These are phyloP conservation scores for Alternaria sp. DNA, from an alignment of 2,329 filamentous ascomycete species.

Conservation along the genomic window DNA sequence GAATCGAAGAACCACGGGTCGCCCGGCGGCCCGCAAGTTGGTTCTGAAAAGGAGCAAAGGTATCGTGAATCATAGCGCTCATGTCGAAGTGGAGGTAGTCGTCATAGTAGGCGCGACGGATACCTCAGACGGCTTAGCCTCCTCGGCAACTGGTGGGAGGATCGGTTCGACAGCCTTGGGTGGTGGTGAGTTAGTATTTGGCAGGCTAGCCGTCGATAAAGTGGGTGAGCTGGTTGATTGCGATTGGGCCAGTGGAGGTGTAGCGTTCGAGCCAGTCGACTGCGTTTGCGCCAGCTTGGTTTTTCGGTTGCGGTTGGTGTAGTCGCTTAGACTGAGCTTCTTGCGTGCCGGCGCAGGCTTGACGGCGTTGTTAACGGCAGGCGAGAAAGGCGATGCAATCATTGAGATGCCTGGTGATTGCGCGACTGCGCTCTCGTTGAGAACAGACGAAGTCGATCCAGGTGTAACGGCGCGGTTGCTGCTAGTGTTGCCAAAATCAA, in stretches of 20 bases:
- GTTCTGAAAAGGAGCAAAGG: slow-evolving; percentile 28
- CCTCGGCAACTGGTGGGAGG: slow-evolving; percentile 37
- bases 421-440: slow-evolving; percentile 27
- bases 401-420: slow-evolving; percentile 37
- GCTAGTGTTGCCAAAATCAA: slow-evolving; percentile 27
- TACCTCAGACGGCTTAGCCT: slow-evolving; percentile 24
- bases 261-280: slow-evolving; percentile 28
- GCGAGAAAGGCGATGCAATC: slow-evolving; percentile 43
- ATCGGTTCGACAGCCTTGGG: slow-evolving; percentile 33
- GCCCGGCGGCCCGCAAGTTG: slow-evolving; percentile 23
- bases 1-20: slow-evolving; percentile 24
- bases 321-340: slow-evolving; percentile 60
- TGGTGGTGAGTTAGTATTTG: slow-evolving; percentile 37
- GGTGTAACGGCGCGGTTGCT: slow-evolving; percentile 30
- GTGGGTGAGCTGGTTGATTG: slow-evolving; percentile 43
- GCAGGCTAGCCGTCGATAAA: slow-evolving; percentile 39
- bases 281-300: slow-evolving; percentile 47
- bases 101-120: slow-evolving; percentile 14
- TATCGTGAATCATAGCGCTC: slow-evolving; percentile 35
- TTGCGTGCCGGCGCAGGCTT: slow-evolving; percentile 53
- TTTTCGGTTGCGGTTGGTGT: slow-evolving; percentile 54
- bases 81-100: slow-evolving; percentile 29
- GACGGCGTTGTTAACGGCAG: slow-evolving; percentile 52
- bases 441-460: slow-evolving; percentile 28
- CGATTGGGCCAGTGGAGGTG: slow-evolving; percentile 29